Conservation (phyloP, 495 filamentous ascomycete species). For the Tuber aestivum region DNA sequence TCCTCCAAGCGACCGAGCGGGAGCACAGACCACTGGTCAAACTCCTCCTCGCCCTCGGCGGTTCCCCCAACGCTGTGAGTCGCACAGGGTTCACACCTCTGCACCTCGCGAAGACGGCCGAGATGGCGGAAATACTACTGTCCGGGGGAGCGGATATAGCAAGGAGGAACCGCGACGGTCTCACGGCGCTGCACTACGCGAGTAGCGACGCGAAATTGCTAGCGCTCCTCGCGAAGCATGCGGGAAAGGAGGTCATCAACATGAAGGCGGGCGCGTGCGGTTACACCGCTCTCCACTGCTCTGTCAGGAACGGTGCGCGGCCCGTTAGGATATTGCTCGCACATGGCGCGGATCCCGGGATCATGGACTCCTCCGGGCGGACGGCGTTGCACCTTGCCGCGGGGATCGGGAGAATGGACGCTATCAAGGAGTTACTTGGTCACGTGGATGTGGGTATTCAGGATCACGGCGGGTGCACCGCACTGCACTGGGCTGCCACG, state of each 20-base stretch:
- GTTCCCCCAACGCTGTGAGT: background rate
- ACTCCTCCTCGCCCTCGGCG: background rate
- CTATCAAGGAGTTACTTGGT: background rate
- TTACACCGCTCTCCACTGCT: slow-evolving; percentile 5
- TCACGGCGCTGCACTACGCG: background rate
- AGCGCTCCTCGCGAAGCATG: background rate
- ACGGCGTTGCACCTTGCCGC: slow-evolving; percentile 5
- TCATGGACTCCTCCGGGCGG: background rate
- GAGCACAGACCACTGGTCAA: background rate
- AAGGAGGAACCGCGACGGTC: background rate
- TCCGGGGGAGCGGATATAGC: background rate
- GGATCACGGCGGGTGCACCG: slow-evolving; percentile 10
- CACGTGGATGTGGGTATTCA: background rate
- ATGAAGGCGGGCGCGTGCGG: background rate
- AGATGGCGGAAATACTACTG: slow-evolving; percentile 3
- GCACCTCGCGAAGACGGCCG: background rate
- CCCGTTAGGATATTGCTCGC: background rate
- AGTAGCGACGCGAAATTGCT: background rate
- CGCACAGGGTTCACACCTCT: background rate
- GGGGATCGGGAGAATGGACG: background rate
- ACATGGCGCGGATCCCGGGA: background rate
- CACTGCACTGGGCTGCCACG: slow-evolving; percentile 4
- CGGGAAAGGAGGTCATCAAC: slow-evolving; percentile 2
- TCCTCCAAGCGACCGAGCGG: background rate
- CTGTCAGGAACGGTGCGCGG: background rate